Base-by-base conservation (phyloP, 106 monocot species). In the Triglochin maritima region DNA sequence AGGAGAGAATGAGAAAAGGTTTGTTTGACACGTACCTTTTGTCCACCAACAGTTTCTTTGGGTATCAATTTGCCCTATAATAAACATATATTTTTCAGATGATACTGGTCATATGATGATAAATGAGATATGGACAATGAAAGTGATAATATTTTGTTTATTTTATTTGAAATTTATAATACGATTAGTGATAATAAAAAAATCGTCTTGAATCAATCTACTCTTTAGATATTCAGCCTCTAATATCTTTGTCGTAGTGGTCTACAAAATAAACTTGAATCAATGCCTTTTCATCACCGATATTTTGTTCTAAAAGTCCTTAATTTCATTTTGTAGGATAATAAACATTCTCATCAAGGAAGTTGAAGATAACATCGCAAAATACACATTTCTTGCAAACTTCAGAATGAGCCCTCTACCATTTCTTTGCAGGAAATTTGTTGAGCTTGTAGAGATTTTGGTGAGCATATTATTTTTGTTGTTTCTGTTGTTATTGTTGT, bases 1-100 rank as follows among this genome's bases (percentile, higher is more conserved):
- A 71, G 98, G 98, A 65, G 92, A 98, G 73, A 92, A 79, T 66
- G 98, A 98, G 72, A 98, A 89, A 74, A 92, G 92, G 98, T 92
- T 41, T 45, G 57, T 14, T 75, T 56, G 0, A 44, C 17, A 62
- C 1, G 42, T 45, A 11, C 3, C 61, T 61, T 61, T 7, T 45
- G 44, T 29, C 29, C 29, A 29, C 29, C 29, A 0, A 29, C 29
- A 29, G 29, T 29, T 29, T 29, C 29, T 29, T 29, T 29, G 29
- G 29, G 29, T 29, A 29, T 29, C 29, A 29, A 0, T 29, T 29
- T 29, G 29, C 29, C 29, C 29, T 29, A 29, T 29, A 29, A 29
- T 29, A 29, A 29, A 29, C 29, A 29, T 29, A 29, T 29, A 29
- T 29, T 29, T 29, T 29, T 29, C 29, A 29, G 29, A 29, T 29